phyloP scores from a whole-genome alignment of 2,329 filamentous ascomycete species.

The Scorias spongiosa region DNA sequence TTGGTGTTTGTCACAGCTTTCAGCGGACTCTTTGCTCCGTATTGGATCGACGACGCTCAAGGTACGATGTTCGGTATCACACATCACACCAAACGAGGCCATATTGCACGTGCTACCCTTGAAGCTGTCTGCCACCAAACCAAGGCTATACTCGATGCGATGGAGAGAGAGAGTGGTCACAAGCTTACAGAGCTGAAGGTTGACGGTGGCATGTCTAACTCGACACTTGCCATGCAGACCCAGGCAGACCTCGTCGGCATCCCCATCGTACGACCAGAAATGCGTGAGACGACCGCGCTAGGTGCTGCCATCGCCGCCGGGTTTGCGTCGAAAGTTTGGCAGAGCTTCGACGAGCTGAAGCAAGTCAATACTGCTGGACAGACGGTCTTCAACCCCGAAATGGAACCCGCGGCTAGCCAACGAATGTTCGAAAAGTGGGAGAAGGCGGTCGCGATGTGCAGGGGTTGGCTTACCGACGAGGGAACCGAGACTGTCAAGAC shows the following conservation, averaged over 20 bases:
- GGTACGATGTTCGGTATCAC: conserved; percentile 52
- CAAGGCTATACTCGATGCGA: conserved; percentile 78
- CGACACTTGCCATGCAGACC: conserved; percentile 77
- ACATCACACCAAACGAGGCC: conserved; percentile 65
- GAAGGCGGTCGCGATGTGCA: conserved; percentile 65
- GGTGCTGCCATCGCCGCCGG: conserved; percentile 81
- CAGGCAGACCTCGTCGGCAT: conserved; percentile 79
- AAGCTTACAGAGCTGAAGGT: conserved; percentile 62
- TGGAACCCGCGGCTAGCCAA: conserved; percentile 40
- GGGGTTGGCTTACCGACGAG: conserved; percentile 48
- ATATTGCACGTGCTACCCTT: conserved; percentile 77
- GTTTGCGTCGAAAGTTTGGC: conserved; percentile 69
- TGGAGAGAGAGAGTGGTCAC: conserved; percentile 73
- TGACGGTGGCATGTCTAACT: conserved; percentile 81
- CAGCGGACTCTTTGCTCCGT: conserved; percentile 78
- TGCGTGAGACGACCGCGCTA: conserved; percentile 82
- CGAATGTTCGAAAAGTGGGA: conserved; percentile 58
- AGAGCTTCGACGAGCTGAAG: conserved; percentile 56
- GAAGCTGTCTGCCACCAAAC: conserved; percentile 90
- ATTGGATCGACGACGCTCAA: conserved; percentile 88
- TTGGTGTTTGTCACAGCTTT: conserved; percentile 81
- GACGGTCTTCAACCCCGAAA: conserved; percentile 53
- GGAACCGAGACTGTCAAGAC: conserved; percentile 10
- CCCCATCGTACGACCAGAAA: conserved; percentile 65
- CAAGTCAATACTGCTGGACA: conserved; percentile 56